phyloP scores from a whole-genome alignment of 345 rosid species.

The Raphanus raphanistrum region DNA sequence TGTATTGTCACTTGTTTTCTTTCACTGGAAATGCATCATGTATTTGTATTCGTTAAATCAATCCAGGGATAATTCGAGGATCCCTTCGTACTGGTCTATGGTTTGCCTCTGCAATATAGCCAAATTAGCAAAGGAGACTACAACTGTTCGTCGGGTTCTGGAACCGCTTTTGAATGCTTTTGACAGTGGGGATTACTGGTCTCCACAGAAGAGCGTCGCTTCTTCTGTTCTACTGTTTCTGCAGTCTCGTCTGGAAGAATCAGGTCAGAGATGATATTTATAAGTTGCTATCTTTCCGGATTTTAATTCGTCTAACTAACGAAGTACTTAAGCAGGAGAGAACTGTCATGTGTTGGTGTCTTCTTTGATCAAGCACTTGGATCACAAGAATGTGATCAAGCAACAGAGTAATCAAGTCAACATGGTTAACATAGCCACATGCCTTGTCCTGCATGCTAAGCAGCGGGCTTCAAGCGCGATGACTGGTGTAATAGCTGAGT shows the following conservation, averaged over 20 bases:
- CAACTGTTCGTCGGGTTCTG: conserved; percentile 83
- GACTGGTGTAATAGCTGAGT: conserved; percentile 63
- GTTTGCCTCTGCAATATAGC: conserved; percentile 78
- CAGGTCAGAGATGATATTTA: conserved; percentile 50
- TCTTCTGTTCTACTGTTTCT: conserved; percentile 67
- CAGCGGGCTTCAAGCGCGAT: conserved; percentile 60
- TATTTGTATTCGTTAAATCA: conserved; percentile 10
- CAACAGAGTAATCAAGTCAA: conserved; percentile 59
- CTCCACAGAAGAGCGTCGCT: conserved; percentile 66
- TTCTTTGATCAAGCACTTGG: conserved; percentile 87
- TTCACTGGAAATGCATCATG: conserved; percentile 1
- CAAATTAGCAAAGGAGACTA: conserved; percentile 76
- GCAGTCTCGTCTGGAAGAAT: conserved; percentile 75
- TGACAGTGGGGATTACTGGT: conserved; percentile 77
- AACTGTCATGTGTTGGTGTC: conserved; percentile 69
- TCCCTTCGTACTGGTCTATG: conserved; percentile 87
- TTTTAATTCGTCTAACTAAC: conserved; percentile 12
- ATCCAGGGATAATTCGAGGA: conserved; percentile 65
- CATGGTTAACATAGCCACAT: conserved; percentile 60
- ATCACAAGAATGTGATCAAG: conserved; percentile 71
- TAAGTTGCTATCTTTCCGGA: conserved; percentile 12
- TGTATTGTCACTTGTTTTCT: not conserved
- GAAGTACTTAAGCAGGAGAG: conserved; percentile 53
- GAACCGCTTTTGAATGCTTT: conserved; percentile 84
- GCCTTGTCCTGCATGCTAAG: conserved; percentile 65